A percentile compares a stretch with the other conserved stretches of the same genome.
These are phyloP conservation scores for Gilbertella persicaria DNA, from an alignment of 371 early-diverging fungal species.

Conservation along the genomic window DNA sequence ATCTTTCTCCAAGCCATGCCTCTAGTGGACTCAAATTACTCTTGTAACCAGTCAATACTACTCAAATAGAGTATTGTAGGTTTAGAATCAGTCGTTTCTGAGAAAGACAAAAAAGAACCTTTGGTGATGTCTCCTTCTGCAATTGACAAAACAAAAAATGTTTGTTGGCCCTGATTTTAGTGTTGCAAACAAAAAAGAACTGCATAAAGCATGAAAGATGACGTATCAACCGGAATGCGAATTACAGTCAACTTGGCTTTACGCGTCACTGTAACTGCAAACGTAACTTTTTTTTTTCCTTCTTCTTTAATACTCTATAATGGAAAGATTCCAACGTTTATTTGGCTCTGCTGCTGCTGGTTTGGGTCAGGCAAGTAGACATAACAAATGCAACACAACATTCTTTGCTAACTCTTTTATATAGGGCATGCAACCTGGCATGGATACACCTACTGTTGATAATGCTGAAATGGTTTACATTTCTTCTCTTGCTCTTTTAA, in stretches of 20 bases:
- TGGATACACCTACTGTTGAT: constrained; percentile 91
- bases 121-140: too few relatives aligned
- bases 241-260: neutral
- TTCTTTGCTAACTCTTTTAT: neutral
- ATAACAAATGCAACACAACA: neutral
- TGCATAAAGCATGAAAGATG: too few relatives aligned
- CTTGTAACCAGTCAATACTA: too few relatives aligned
- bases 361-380: constrained; percentile 38
- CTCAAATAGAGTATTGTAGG: too few relatives aligned
- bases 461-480: constrained; percentile 99
- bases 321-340: constrained; percentile 76
- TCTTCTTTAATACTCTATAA: constrained; percentile 23
- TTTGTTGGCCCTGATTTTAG: too few relatives aligned
- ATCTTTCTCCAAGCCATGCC: too few relatives aligned
- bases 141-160: too few relatives aligned
- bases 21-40: too few relatives aligned
- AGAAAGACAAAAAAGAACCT: too few relatives aligned
- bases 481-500: constrained; percentile 98
- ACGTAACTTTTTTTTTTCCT: constrained; percentile 1
- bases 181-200: too few relatives aligned
- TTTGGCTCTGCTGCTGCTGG: constrained; percentile 65
- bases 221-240: too few relatives aligned
- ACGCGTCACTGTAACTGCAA: neutral
- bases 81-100: too few relatives aligned
- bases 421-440: constrained; percentile 69